Evolutionary conservation across 179 eudicot genomes (phyloP).

Genomic region (Vitellaria paradoxa): DNA sequence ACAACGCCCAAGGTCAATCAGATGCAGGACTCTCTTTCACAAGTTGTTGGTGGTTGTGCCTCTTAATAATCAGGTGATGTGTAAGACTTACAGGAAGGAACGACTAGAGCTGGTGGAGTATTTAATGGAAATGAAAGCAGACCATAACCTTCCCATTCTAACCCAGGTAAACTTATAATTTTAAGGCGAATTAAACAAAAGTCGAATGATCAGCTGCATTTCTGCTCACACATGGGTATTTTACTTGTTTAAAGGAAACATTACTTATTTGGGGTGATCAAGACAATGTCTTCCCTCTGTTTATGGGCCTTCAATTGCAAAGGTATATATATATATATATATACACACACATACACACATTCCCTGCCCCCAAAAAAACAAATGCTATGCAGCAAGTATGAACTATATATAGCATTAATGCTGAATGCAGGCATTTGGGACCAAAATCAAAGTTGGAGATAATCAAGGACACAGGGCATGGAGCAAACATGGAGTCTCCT

Average conservation of each 20-base stretch:
- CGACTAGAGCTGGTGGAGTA: constrained; percentile 44
- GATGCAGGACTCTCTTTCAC: no score
- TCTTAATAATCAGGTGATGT: constrained; percentile 26
- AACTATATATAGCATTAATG: not conserved
- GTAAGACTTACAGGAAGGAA: constrained; percentile 31
- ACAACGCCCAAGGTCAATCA: no score
- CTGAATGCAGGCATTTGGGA: constrained; percentile 43
- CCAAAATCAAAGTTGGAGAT: constrained; percentile 44
- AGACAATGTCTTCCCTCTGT: constrained; percentile 54
- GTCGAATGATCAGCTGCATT: no score
- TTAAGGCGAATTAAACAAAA: no score
- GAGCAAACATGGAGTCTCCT: constrained; percentile 57
- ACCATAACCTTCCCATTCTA: constrained; percentile 23
- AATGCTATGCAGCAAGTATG: no score
- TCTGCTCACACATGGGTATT: not conserved
- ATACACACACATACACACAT: no score
- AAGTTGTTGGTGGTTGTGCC: no score
- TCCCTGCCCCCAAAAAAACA: no score
- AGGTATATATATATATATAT: constrained; percentile 31
- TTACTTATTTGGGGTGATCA: constrained; percentile 71
- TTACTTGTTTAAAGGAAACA: constrained; percentile 35
- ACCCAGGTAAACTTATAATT: constrained; percentile 32
- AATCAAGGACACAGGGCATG: constrained; percentile 55
- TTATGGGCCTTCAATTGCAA: constrained; percentile 43
- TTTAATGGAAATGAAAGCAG: constrained; percentile 26